Conservation (phyloP, 129 eudicot species). For the Centrapalus pauciflorus region DNA sequence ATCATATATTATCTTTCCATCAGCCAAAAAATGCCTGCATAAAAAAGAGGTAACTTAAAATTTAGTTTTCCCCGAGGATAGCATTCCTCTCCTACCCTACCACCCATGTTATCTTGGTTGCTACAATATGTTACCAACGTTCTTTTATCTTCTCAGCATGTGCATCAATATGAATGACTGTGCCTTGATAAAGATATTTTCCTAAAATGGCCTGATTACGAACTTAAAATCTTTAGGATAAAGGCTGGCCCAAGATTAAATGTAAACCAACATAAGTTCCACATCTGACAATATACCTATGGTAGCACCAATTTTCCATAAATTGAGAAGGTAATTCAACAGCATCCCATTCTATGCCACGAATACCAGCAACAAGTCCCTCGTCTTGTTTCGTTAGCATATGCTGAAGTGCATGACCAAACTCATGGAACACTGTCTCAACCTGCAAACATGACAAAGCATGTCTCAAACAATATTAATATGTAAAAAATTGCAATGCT, state of each 20-base stretch:
- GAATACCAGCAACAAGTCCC: constrained; percentile 97
- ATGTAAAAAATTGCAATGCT: neutral
- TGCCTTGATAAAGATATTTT: neutral
- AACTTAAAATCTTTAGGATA: neutral
- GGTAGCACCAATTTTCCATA: constrained; percentile 99
- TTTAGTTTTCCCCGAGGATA: neutral
- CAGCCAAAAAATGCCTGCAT: no score
- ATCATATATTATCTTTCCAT: neutral
- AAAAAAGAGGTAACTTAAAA: no score
- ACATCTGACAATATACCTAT: constrained; percentile 45
- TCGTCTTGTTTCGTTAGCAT: constrained; percentile 98
- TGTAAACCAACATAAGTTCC: neutral
- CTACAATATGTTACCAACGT: neutral
- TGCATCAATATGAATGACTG: neutral
- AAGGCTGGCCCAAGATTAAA: neutral
- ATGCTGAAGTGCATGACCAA: constrained; percentile 99
- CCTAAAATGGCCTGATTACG: neutral
- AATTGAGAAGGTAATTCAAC: constrained; percentile 98
- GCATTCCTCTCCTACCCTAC: neutral
- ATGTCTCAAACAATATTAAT: neutral
- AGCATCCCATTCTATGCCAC: constrained; percentile 99
- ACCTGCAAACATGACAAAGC: constrained; percentile 45
- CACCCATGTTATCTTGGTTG: neutral
- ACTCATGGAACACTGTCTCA: constrained; percentile 99
- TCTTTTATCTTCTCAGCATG: neutral